Evolutionary conservation across 768 basidiomycete species (phyloP).

Genomic region (Leccinellum albellum): DNA sequence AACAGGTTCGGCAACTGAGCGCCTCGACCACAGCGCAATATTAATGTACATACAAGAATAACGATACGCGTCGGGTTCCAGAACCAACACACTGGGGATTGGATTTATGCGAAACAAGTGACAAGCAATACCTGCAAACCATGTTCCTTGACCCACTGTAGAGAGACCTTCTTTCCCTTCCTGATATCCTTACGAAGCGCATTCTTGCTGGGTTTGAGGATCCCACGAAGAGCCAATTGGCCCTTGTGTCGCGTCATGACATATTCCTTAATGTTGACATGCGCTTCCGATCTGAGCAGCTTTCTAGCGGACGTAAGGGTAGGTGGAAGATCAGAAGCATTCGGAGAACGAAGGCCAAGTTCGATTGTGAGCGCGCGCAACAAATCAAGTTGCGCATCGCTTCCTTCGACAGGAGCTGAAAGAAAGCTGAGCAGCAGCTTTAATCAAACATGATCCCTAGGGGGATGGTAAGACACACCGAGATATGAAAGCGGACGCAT

Average conservation of each 20-base stretch:
- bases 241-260: conserved; percentile 62
- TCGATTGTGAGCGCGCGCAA: conserved; percentile 75
- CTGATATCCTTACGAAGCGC: conserved; percentile 62
- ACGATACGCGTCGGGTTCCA: background rate
- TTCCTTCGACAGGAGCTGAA: conserved; percentile 14
- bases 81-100: background rate
- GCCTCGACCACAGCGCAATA: background rate
- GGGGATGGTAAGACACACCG: conserved; percentile 10
- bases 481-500: conserved; percentile 27
- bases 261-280: conserved; percentile 73
- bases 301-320: conserved; percentile 66
- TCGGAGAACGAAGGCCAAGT: conserved; percentile 54
- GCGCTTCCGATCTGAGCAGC: conserved; percentile 60
- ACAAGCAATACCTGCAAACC: conserved; percentile 66
- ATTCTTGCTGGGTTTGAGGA: conserved; percentile 59
- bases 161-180: conserved; percentile 43
- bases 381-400: conserved; percentile 45
- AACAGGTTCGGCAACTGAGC: background rate
- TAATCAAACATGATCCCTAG: background rate
- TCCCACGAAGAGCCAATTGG: conserved; percentile 52
- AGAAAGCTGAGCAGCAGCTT: conserved; percentile 18
- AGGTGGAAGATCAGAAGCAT: conserved; percentile 45
- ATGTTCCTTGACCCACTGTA: conserved; percentile 59
- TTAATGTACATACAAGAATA: background rate
- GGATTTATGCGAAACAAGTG: conserved; percentile 37